These are phyloP conservation scores for Draba incana DNA, from an alignment of 345 rosid species.

Conservation along the genomic window DNA sequence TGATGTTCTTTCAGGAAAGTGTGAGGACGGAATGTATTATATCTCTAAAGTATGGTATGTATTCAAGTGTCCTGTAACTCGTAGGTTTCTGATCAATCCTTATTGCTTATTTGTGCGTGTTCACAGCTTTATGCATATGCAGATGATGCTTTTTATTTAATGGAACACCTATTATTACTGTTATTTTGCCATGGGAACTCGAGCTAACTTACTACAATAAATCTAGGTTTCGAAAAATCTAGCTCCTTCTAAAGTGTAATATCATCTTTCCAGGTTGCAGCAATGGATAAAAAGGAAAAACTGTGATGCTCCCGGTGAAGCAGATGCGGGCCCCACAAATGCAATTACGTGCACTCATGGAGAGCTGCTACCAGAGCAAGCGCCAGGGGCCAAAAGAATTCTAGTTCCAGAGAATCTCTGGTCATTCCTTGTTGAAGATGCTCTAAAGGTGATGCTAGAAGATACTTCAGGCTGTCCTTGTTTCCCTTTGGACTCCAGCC, in stretches of 20 bases:
- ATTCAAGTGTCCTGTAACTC: constrained; percentile 26
- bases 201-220: constrained; percentile 5
- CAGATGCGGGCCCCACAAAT: constrained; percentile 83
- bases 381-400: constrained; percentile 86
- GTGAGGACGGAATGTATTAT: constrained; percentile 68
- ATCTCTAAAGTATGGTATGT: constrained; percentile 85
- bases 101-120: constrained; percentile 25
- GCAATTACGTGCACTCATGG: constrained; percentile 81
- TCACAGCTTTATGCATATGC: constrained; percentile 30
- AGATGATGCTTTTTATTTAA: constrained; percentile 12
- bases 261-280: constrained; percentile 69
- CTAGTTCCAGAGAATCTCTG: constrained; percentile 84
- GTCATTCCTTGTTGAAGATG: constrained; percentile 85
- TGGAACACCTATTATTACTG: constrained; percentile 15
- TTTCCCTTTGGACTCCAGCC: constrained; percentile 61
- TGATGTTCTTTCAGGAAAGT: constrained; percentile 64
- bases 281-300: constrained; percentile 95
- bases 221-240: constrained; percentile 14
- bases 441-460: constrained; percentile 61
- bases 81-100: constrained; percentile 3
- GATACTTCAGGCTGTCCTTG: constrained; percentile 58
- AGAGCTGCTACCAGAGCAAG: constrained; percentile 81
- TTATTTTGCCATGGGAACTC: constrained; percentile 11
- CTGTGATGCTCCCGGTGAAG: constrained; percentile 88
- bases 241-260: constrained; percentile 31